Conservation (phyloP, 768 basidiomycete species). For the Boletus subparvulus region DNA sequence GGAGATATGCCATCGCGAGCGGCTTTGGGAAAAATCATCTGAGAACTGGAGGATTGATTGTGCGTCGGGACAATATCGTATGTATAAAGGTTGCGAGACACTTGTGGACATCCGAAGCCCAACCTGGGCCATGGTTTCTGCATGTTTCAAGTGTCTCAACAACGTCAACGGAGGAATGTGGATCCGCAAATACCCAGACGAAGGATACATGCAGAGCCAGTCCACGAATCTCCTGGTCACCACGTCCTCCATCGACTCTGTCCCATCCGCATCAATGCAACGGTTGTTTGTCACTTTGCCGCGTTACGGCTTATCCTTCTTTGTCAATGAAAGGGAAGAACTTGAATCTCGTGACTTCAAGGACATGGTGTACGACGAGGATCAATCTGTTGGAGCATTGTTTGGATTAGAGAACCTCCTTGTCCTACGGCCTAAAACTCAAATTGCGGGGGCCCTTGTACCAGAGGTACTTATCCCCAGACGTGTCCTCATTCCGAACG, state of each 20-base stretch:
- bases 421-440: slow-evolving; percentile 15
- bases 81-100: background rate
- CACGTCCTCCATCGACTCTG: background rate
- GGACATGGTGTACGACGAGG: slow-evolving; percentile 37
- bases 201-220: too few species aligned
- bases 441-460: background rate
- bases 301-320: slow-evolving; percentile 38
- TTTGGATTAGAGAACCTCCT: slow-evolving; percentile 39
- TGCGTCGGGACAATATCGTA: background rate
- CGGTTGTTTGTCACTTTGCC: slow-evolving; percentile 32
- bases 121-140: slow-evolving; percentile 19
- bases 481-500: background rate
- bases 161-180: too few species aligned
- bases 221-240: slow-evolving; percentile 14
- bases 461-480: background rate
- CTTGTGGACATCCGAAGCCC: slow-evolving; percentile 23
- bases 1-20: slow-evolving; percentile 22
- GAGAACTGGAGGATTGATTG: slow-evolving; percentile 23
- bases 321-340: slow-evolving; percentile 23
- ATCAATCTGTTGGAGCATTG: slow-evolving; percentile 41
- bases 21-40: slow-evolving; percentile 16
- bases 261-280: background rate
- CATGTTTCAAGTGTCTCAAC: background rate
- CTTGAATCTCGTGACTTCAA: slow-evolving; percentile 40
- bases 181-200: too few species aligned